phyloP scores from a whole-genome alignment of 768 basidiomycete genomes.

The Leccinum variicolor region DNA sequence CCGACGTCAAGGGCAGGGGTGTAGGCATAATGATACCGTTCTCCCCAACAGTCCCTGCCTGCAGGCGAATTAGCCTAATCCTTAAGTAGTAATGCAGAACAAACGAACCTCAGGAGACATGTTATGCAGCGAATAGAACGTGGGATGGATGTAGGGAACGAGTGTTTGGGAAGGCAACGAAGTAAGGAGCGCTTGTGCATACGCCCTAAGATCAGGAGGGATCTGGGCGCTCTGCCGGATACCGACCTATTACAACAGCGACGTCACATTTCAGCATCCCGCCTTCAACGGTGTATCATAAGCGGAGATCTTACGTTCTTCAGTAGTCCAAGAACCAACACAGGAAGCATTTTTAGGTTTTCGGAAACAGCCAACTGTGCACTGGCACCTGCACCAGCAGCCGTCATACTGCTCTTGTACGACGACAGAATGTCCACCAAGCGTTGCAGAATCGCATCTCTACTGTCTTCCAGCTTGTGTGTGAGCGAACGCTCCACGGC shows the following conservation, averaged over 20 bases:
- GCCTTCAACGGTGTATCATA: not conserved
- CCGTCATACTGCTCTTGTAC: constrained; percentile 96
- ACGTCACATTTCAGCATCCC: not conserved
- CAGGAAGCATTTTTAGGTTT: constrained; percentile 92
- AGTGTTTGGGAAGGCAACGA: constrained; percentile 89
- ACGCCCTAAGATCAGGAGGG: constrained; percentile 93
- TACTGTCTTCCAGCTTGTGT: constrained; percentile 84
- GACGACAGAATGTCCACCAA: constrained; percentile 80
- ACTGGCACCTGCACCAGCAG: constrained; percentile 88
- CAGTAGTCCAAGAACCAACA: constrained; percentile 83
- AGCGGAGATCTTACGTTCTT: constrained; percentile 73
- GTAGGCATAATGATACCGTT: constrained; percentile 85
- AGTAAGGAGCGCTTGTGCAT: constrained; percentile 89
- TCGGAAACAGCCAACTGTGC: constrained; percentile 91
- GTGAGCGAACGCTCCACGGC: constrained; percentile 86
- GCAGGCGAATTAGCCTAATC: constrained; percentile 4
- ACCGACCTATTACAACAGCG: constrained; percentile 59
- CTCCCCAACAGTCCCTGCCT: constrained; percentile 92
- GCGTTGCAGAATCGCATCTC: constrained; percentile 81
- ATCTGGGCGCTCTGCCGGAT: constrained; percentile 96
- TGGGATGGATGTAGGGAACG: constrained; percentile 91
- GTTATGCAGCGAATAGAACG: constrained; percentile 93
- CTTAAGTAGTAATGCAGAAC: not conserved
- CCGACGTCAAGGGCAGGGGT: constrained; percentile 88
- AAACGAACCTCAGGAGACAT: constrained; percentile 83